Percentiles rank a stretch among this genome's conserved stretches.
Conservation (phyloP, 768 basidiomycete species). For the Boletus vermiculosoides region DNA sequence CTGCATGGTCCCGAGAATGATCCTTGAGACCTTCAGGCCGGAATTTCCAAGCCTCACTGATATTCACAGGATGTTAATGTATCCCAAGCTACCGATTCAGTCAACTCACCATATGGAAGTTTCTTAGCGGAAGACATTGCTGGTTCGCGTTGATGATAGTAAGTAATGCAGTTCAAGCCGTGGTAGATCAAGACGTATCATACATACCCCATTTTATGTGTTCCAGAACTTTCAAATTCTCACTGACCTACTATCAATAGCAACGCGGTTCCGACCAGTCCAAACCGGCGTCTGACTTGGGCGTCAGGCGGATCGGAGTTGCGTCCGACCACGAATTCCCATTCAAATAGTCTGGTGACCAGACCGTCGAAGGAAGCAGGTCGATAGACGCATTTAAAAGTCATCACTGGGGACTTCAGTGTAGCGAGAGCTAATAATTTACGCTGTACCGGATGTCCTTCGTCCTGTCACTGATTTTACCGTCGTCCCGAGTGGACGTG, state of each 20-base stretch:
- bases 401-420: not conserved
- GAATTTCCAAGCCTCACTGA: conserved; percentile 45
- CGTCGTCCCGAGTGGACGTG: not conserved
- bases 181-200: not conserved
- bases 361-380: not conserved
- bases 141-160: not conserved
- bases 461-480: not conserved
- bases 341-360: not conserved
- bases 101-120: conserved; percentile 34
- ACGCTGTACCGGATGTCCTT: not conserved
- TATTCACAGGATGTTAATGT: not conserved
- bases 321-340: not conserved
- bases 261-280: too few species aligned
- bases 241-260: conserved; percentile 23
- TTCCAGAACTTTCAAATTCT: conserved; percentile 3
- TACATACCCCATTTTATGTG: not conserved
- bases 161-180: not conserved
- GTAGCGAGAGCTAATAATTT: not conserved
- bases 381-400: not conserved
- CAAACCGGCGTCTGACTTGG: conserved; percentile 2
- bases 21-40: conserved; percentile 49
- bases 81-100: not conserved
- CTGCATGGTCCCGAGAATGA: conserved; percentile 51
- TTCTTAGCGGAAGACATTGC: conserved; percentile 26
- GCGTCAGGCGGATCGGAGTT: not conserved